phyloP scores from a whole-genome alignment of 805 yeast species.

The Hyphopichia homilentoma region DNA sequence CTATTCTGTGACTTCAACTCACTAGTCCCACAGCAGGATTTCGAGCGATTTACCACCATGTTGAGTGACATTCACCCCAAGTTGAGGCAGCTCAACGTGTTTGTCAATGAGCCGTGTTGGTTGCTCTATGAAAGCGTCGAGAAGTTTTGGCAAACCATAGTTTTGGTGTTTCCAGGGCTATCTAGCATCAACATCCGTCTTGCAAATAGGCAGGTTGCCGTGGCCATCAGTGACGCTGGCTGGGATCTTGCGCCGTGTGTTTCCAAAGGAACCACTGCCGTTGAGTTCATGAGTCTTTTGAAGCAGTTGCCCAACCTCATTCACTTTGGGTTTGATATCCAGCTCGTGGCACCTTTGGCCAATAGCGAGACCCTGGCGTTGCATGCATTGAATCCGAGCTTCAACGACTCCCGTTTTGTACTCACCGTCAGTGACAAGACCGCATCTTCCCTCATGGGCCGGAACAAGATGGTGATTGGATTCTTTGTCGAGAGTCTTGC shows the following conservation, averaged over 20 bases:
- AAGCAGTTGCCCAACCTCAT: background rate
- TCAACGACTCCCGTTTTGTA: background rate
- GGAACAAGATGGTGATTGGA: constrained; percentile 9
- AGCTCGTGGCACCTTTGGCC: background rate
- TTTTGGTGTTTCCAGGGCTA: constrained; percentile 3
- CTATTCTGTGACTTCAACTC: constrained; percentile 16
- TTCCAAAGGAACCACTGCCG: too few relatives aligned
- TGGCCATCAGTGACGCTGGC: too few relatives aligned
- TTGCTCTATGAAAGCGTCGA: constrained; percentile 9
- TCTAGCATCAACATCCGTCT: constrained; percentile 7
- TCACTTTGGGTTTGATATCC: constrained; percentile 1
- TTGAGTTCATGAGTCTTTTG: background rate
- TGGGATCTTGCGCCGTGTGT: too few relatives aligned
- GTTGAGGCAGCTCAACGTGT: constrained; percentile 10
- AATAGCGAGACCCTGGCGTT: background rate
- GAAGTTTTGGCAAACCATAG: constrained; percentile 5
- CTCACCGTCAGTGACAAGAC: constrained; percentile 1
- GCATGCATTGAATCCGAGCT: background rate
- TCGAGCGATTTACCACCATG: constrained; percentile 2
- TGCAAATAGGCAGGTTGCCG: constrained; percentile 4
- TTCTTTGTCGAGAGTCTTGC: constrained; percentile 9
- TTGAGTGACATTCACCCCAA: background rate
- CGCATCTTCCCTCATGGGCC: constrained; percentile 1
- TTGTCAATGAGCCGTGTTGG: constrained; percentile 11
- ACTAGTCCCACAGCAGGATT: constrained; percentile 6